Base-by-base conservation (phyloP, 805 yeast species). In the Zygoascus biomembranicola region DNA sequence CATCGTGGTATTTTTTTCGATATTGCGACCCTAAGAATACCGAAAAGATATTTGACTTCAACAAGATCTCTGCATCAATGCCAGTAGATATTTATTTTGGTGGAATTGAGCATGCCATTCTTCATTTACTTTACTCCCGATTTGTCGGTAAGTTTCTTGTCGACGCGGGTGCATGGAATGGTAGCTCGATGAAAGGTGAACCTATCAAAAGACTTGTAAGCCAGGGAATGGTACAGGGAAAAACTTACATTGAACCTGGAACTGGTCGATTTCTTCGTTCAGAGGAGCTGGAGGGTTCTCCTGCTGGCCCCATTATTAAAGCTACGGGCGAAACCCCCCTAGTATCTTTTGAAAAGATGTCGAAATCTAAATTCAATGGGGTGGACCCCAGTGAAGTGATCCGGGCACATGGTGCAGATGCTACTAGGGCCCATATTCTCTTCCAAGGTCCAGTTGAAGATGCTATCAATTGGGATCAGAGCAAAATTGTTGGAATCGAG, bases 191-290 rank as follows among this genome's bases (percentile, higher is more conserved):
- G 48, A 70, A 70, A 2, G 89, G 87, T 23, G 99, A 94, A 64
- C 99, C 99, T 1, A 81, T 94, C 63, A 77, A 73, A 53, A 78
- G 78, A 55, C 73, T 94, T 37, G 83, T 92, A 1, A 90, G 97
- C 1, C 98, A 92, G 67, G 99, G 99, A 16, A 94, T 94, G 99
- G 99, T 94, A 2, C 97, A 92, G 57, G 98, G 97, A 2, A 82
- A 80, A 63, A 94, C 99, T 0, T 87, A 66, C 60, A 72, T 74
- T 8, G 84, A 90, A 59, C 94, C 96, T 2, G 69, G 66, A 0
- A 84, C 77, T 32, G 94, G 92, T 0, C 71, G 82, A 53, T 92
- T 85, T 66, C 72, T 94, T 59, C 87, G 81, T 61, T 92, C 95
- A 0, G 82, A 84, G 1, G 97, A 94, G 61, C 66, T 87, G 11